Conservation (phyloP, 2,329 filamentous ascomycete species). For the Colletotrichum filicis region DNA sequence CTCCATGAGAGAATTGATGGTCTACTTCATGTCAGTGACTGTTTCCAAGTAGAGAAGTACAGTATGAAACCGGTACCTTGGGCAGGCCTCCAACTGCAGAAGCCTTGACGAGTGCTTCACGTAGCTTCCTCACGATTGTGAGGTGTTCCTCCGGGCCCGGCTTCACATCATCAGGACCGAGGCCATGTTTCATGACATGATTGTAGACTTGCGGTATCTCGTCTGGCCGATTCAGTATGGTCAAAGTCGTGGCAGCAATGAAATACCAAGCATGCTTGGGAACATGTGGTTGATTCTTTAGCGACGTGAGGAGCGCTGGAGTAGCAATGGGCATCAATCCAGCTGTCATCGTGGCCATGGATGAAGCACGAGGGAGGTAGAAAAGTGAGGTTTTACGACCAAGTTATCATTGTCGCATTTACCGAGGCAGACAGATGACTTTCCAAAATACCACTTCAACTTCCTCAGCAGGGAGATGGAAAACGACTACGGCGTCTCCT, state of each 20-base stretch:
- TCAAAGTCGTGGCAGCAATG: constrained; percentile 56
- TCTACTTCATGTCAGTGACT: constrained; percentile 40
- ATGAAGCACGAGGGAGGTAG: not conserved
- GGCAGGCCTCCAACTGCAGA: constrained; percentile 60
- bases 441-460: not conserved
- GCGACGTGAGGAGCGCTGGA: constrained; percentile 51
- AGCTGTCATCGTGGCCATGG: constrained; percentile 21
- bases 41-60: not conserved
- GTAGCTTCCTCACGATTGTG: constrained; percentile 55
- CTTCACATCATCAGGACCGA: constrained; percentile 37
- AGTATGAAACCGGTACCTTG: constrained; percentile 49
- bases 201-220: constrained; percentile 57
- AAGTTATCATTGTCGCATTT: not conserved
- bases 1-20: constrained; percentile 58
- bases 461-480: not conserved
- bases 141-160: constrained; percentile 50
- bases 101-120: constrained; percentile 61
- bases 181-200: constrained; percentile 50
- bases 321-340: constrained; percentile 48
- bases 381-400: not conserved
- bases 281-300: constrained; percentile 53
- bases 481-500: not conserved
- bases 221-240: constrained; percentile 59
- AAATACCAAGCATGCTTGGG: constrained; percentile 61
- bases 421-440: not conserved